These are phyloP conservation scores for Mucor indicus DNA, from an alignment of 371 early-diverging fungal species.

Conservation along the genomic window DNA sequence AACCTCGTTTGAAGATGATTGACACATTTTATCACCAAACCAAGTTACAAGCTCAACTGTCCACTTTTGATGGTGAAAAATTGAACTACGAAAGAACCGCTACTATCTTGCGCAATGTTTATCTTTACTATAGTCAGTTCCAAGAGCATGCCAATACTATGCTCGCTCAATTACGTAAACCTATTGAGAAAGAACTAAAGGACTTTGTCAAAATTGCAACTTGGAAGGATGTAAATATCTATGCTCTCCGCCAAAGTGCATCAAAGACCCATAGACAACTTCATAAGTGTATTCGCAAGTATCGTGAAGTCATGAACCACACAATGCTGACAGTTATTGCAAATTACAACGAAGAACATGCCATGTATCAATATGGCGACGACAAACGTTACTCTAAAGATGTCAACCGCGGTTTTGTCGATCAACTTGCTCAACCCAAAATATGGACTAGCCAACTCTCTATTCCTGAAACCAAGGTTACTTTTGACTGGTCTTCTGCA, in stretches of 20 bases:
- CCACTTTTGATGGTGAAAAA: constrained; percentile 19
- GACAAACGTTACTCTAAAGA: constrained; percentile 44
- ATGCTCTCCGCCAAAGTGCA: constrained; percentile 87
- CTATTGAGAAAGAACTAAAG: constrained; percentile 86
- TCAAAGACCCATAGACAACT: constrained; percentile 88
- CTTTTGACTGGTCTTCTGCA: constrained; percentile 14
- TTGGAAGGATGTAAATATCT: constrained; percentile 97
- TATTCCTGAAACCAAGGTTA: constrained; percentile 5
- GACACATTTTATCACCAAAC: constrained; percentile 69
- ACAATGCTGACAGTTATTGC: constrained; percentile 78
- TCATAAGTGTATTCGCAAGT: constrained; percentile 86
- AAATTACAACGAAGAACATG: constrained; percentile 54
- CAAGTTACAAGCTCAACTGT: constrained; percentile 32
- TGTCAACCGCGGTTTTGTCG: constrained; percentile 24
- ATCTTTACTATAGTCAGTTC: constrained; percentile 82
- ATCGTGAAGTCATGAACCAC: constrained; percentile 69
- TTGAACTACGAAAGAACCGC: constrained; percentile 25
- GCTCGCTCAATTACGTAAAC: constrained; percentile 60
- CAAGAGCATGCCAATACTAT: constrained; percentile 48
- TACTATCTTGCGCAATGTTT: constrained; percentile 54
- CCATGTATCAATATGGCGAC: constrained; percentile 52
- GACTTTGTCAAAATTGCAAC: constrained; percentile 93
- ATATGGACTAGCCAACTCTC: constrained; percentile 25
- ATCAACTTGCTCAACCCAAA: constrained; percentile 31
- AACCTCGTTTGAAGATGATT: constrained; percentile 75